These are phyloP conservation scores for Euphrasia arctica DNA, from an alignment of 305 asterid genomes.

Conservation along the genomic window DNA sequence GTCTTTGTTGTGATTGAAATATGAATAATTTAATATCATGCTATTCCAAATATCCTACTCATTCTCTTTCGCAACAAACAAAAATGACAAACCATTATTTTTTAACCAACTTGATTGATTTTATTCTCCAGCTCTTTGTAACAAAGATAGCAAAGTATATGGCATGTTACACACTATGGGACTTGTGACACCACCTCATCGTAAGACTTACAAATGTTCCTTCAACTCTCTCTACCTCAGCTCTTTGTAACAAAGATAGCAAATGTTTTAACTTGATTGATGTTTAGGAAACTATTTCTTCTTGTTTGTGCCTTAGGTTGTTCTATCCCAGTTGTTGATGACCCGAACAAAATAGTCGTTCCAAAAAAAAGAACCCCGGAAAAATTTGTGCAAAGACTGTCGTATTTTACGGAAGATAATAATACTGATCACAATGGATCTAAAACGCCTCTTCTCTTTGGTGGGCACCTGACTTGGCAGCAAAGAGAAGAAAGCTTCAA, in stretches of 20 bases:
- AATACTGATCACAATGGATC: conserved; percentile 43
- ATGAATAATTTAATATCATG: conserved; percentile 5
- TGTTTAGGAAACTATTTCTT: conserved; percentile 18
- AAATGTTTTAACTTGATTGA: neutral
- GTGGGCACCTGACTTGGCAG: conserved; percentile 84
- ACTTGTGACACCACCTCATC: conserved; percentile 73
- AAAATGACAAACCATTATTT: conserved; percentile 7
- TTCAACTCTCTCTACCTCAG: conserved; percentile 11
- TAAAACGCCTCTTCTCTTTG: conserved; percentile 70
- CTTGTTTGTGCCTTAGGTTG: conserved; percentile 52
- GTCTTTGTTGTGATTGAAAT: conserved; percentile 4
- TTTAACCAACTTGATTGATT: conserved; percentile 4
- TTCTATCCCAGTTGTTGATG: conserved; percentile 65
- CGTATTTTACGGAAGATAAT: conserved; percentile 63
- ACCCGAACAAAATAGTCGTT: conserved; percentile 63
- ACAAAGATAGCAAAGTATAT: conserved; percentile 81
- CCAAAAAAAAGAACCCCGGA: conserved; percentile 61
- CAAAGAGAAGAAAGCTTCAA: conserved; percentile 83
- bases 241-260: no score
- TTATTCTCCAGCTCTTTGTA: conserved; percentile 69
- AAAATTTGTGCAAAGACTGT: conserved; percentile 51
- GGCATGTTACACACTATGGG: conserved; percentile 77
- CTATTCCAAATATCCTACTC: conserved; percentile 7
- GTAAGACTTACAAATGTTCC: conserved; percentile 45
- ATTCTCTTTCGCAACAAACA: conserved; percentile 12